Conservation (phyloP, 345 rosid species). For the Aurinia saxatilis region DNA sequence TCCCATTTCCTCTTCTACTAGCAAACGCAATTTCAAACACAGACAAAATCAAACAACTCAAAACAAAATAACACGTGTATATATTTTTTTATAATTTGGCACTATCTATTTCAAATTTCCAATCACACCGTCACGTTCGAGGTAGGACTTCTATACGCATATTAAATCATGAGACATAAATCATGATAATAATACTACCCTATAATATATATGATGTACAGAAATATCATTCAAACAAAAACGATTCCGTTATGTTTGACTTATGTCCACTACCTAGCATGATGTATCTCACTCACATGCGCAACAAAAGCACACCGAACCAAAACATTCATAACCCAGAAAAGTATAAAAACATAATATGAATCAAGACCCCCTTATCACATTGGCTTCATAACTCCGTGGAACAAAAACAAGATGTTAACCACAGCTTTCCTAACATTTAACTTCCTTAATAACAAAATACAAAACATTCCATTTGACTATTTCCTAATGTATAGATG, state of each 20-base stretch:
- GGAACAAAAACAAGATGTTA: not conserved
- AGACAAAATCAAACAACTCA: not conserved
- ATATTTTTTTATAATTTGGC: not conserved
- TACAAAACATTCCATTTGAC: not conserved
- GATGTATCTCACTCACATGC: slow-evolving; percentile 3
- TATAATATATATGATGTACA: not conserved
- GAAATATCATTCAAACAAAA: not conserved
- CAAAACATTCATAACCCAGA: not conserved
- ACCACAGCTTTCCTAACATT: not conserved
- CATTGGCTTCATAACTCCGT: not conserved
- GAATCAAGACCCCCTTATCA: no score
- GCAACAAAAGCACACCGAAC: not conserved
- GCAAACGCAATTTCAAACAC: not conserved
- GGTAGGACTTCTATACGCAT: no score
- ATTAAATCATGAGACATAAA: no score
- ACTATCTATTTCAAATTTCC: not conserved
- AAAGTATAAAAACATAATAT: no score
- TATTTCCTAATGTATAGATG: not conserved
- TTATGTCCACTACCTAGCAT: slow-evolving; percentile 19
- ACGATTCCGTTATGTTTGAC: slow-evolving; percentile 5
- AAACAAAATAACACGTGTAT: slow-evolving; percentile 4
- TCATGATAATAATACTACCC: not conserved
- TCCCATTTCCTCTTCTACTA: slow-evolving; percentile 16
- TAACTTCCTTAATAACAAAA: not conserved
- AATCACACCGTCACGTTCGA: slow-evolving; percentile 21